Evolutionary conservation across 495 filamentous ascomycete species (phyloP), one percentile per base, ranked within the genome.

Genomic region (Penicillium turbatum): DNA sequence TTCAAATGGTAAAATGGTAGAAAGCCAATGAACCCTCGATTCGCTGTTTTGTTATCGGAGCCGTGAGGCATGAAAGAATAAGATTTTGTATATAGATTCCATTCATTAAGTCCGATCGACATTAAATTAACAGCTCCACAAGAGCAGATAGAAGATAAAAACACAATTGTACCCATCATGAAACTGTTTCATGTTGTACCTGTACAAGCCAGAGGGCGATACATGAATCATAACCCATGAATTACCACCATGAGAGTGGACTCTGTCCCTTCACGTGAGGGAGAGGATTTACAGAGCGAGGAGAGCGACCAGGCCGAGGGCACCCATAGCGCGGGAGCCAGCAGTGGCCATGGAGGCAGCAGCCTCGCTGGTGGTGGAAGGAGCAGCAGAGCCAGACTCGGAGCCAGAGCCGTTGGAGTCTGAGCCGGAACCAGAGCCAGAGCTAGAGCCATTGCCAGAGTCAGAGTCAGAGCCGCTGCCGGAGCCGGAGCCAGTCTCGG

Each of bases 271-370:
- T 51, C 24, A 40, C 6, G 16, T 44, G 26, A 6, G 11, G 4
- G 21, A 17, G 26, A 6, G 1, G 35, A 16, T 55, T 70, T 74
- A 77, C 56, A 75, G 62, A n/a, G 71, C 60, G 32, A 77, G 53
- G 36, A 77, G 51, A 36, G 72, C 74, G 48, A 71, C 68, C 36
- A 75, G 60, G 42, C 71, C 72, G 31, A 74, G 55, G 39, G 56
- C 70, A 45, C 72, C 72, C 16, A 68, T 50, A 30, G 67, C 68
- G 45, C 71, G 70, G 48, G 62, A 69, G 50, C 69, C 68, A 31
- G 69, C 54, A 21, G 72, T 65, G 26, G 65, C 61, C 61, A 69
- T 62, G 52, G 66, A 64, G 55, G 68, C 73, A 42, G 62, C 66
- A 36, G 48, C 67, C 12, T 60, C 56, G 32, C 61, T 62, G 46